Base-by-base conservation (phyloP, 176 grass and related monocot genomes). In the Melocanna baccifera region DNA sequence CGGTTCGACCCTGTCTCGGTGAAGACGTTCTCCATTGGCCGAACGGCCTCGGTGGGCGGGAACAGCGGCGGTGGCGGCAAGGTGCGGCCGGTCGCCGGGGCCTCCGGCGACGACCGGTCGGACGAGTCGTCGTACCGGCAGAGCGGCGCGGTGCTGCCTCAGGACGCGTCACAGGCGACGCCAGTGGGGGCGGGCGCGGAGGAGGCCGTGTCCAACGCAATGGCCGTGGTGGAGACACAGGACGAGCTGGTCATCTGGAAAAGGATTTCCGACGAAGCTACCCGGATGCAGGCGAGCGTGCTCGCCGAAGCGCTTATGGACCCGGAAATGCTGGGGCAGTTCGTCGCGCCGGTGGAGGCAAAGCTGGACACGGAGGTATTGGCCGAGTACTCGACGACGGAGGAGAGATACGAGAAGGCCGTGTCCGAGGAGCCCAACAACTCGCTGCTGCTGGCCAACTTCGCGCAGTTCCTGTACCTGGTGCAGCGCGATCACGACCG, bases 401-500 rank as follows among this genome's bases (percentile, higher is more conserved):
- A 91, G 75, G 69, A 82, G 70, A 64, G 74, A 13, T 99, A 99
- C 83, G 87, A 89, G 85, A 88, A 48, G 29, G 87, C 91, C 55
- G 67, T 99, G 74, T 79, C 88, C 34, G 71, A 89, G 77, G 90
- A 99, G 18, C 91, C 96, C 42, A 34, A 94, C 68, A 99, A 88
- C 84, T 75, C 89, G 74, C 90, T 99, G 59, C 83, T 96, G 55
- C 88, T 99, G 0, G 62, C 77, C 50, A 99, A 99, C 87, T 99
- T 96, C 63, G 96, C 96, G 2, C 93, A 94, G 75, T 96, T 96
- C 80, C 77, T 96, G 36, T 91, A 84, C 71, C 68, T 90, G 47
- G 93, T 99, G 82, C 93, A 92, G 77, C 83, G 78, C 73, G 91
- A 99, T 22, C 80, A 92, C 62, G 90, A 94, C 58, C 87, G 93